A percentile compares a stretch with the other conserved stretches of the same genome.
These are phyloP conservation scores for Jacaranda mimosifolia DNA, from an alignment of 257 asterid genomes.

Conservation along the genomic window DNA sequence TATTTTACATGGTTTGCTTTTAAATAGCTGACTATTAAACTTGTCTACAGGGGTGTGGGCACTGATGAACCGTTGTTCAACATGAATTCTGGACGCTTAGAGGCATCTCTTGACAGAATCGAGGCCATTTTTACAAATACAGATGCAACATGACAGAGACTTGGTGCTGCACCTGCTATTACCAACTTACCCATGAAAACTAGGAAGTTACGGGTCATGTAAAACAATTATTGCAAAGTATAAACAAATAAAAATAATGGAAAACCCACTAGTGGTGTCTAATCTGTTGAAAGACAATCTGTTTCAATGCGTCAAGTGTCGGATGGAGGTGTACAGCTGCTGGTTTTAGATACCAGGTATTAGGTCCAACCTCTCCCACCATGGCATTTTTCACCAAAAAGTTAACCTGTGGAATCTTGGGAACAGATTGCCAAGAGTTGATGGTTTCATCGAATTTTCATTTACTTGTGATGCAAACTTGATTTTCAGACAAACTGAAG, in stretches of 20 bases:
- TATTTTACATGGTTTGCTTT: not conserved
- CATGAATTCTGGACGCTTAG: constrained; percentile 88
- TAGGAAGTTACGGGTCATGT: not conserved
- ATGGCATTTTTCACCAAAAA: not conserved
- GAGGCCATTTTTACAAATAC: constrained; percentile 82
- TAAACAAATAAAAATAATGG: too few relatives aligned
- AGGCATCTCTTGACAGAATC: constrained; percentile 92
- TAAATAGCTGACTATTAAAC: constrained; percentile 14
- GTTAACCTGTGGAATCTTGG: not conserved
- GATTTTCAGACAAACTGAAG: not conserved
- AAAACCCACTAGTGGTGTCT: not conserved
- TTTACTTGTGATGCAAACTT: not conserved
- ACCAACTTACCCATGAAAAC: not conserved
- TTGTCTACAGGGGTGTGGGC: constrained; percentile 75
- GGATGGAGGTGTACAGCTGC: not conserved
- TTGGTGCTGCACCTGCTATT: constrained; percentile 35
- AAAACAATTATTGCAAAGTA: not conserved
- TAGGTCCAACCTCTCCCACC: not conserved
- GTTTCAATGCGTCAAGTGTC: too few relatives aligned
- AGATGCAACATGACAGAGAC: constrained; percentile 37
- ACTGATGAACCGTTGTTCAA: constrained; percentile 83
- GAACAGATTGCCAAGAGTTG: not conserved
- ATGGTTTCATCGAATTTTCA: not conserved
- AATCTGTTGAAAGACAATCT: not conserved
- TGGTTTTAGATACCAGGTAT: not conserved